Percentiles rank a stretch among this genome's conserved stretches.
phyloP scores from a whole-genome alignment of 345 rosid species.

The Psidium friedrichsthalianum region DNA sequence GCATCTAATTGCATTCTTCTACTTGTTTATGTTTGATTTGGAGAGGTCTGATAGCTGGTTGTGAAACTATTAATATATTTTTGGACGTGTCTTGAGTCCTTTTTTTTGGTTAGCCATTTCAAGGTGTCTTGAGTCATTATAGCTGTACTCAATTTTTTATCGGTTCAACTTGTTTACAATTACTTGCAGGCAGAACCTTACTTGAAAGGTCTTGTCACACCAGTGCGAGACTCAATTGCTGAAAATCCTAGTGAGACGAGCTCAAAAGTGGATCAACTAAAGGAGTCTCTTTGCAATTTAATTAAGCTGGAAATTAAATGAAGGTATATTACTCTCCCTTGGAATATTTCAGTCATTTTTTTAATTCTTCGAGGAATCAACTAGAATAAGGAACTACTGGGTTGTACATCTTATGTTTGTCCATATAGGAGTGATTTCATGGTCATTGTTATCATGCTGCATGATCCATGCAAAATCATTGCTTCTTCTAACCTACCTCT shows the following conservation, averaged over 20 bases:
- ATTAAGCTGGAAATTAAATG: conserved; percentile 66
- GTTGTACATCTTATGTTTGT: not conserved
- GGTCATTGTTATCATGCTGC: not conserved
- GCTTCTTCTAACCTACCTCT: not conserved
- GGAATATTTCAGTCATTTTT: not conserved
- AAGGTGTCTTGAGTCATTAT: not conserved
- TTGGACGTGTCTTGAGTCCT: not conserved
- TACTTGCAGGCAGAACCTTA: conserved; percentile 62
- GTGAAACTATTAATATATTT: not conserved
- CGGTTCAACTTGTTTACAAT: not conserved
- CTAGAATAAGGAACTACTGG: not conserved
- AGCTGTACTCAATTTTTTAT: not conserved
- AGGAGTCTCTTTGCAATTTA: conserved; percentile 46
- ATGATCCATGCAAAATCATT: not conserved
- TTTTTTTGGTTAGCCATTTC: not conserved
- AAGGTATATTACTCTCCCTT: conserved; percentile 30
- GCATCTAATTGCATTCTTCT: not conserved
- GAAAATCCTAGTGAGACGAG: conserved; percentile 14
- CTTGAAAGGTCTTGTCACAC: conserved; percentile 58
- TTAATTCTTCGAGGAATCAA: not conserved
- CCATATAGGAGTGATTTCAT: not conserved
- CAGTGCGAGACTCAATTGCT: conserved; percentile 29
- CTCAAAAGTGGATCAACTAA: conserved; percentile 27
- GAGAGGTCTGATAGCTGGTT: not conserved
- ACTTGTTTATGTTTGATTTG: not conserved